Conservation (phyloP, 768 basidiomycete genomes). For the Cystofilobasidium ferigula region DNA sequence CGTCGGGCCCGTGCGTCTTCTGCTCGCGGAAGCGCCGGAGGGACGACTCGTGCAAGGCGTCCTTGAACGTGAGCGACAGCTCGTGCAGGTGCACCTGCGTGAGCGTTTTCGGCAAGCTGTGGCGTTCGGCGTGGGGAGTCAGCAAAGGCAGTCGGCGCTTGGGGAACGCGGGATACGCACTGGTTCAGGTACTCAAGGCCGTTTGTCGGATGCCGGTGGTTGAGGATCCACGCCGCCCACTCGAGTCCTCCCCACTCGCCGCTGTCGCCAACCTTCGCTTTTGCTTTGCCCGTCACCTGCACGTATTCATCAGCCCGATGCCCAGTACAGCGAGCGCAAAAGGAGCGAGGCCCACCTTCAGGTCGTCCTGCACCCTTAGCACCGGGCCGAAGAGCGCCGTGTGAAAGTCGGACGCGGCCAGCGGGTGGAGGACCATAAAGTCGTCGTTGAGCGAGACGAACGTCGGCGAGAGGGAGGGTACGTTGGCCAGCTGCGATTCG, state of each 20-base stretch:
- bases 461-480: conserved; percentile 4
- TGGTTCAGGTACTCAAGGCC: conserved; percentile 12
- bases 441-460: conserved; percentile 25
- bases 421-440: conserved; percentile 17
- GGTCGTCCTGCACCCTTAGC: conserved; percentile 17
- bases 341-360: neutral
- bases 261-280: conserved; percentile 8
- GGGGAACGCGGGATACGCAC: too few species aligned
- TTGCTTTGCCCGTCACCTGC: conserved; percentile 12
- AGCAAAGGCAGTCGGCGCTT: too few species aligned
- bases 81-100: conserved; percentile 20
- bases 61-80: conserved; percentile 15
- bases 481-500: conserved; percentile 20
- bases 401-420: conserved; percentile 18
- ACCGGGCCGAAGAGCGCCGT: conserved; percentile 18
- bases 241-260: conserved; percentile 25
- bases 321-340: neutral
- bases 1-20: conserved; percentile 19
- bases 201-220: neutral
- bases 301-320: too few species aligned
- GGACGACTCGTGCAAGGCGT: conserved; percentile 10
- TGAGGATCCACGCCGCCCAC: conserved; percentile 19
- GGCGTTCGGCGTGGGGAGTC: neutral
- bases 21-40: conserved; percentile 15
- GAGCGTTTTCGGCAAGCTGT: conserved; percentile 19